Base-by-base conservation (phyloP, 2,329 filamentous ascomycete species). In the Exophiala xenobiotica region DNA sequence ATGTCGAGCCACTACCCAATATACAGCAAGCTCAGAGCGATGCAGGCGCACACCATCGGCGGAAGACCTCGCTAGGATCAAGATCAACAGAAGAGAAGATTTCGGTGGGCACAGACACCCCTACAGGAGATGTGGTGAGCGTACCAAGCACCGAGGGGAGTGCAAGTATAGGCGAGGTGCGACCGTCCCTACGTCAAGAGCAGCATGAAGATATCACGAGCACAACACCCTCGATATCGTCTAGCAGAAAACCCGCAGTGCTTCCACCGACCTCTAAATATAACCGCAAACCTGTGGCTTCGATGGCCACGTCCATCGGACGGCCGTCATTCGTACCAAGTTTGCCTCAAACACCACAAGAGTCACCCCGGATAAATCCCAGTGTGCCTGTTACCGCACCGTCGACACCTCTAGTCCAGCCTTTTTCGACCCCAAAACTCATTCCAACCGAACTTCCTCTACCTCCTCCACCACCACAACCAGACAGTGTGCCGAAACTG, bases 181-280 rank as follows among this genome's bases (percentile, higher is more conserved):
- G 46, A 22, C 35, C 46, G 6, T 46, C 37, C 3, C 31, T n/a
- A 24, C 24, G 22, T n/a, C 49, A 22, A 40, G 42, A 35, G 29
- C 53, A 52, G 41, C 14, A 37, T 4, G 45, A 44, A 12, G 51
- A 45, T 4, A n/a, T 19, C 4, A 23, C 27, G 2, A 14, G 44
- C 5, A 42, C 56, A 9, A 49, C 52, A 4, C 58, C 59, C 20
- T 60, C 59, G 2, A 56, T 55, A 39, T 41, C 44, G 7, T 61
- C 59, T 3, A 51, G 46, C 8, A 44, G 51, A 24, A 54, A 37
- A 20, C 50, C 27, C 23, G 35, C 37, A 22, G 44, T 59, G 7
- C 45, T 53, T 19, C 56, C 57, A 12, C 60, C 60, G 4, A 62
- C 60, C 1, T 62, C 60, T 16, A 61, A 57, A 48, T 62, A 60